These are phyloP conservation scores for Wickerhamiella siamensis DNA, from an alignment of 805 yeast genomes.

Conservation along the genomic window DNA sequence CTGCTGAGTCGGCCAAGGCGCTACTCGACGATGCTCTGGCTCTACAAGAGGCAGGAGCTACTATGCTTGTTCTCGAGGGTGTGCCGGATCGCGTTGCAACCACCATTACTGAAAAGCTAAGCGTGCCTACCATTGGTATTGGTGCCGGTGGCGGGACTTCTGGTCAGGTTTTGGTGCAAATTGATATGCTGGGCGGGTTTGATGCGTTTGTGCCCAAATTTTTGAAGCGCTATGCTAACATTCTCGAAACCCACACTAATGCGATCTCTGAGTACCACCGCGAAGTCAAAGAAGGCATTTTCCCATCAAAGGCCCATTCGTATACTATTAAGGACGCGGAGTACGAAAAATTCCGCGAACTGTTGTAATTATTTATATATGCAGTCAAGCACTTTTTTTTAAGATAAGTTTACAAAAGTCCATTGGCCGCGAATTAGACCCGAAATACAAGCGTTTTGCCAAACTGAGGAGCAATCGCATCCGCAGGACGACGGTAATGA, in stretches of 20 bases:
- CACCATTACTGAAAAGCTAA: slow-evolving; percentile 42
- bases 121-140: slow-evolving; percentile 81
- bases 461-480: slow-evolving; percentile 52
- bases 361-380: slow-evolving; percentile 8
- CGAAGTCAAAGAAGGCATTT: slow-evolving; percentile 42
- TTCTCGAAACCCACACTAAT: slow-evolving; percentile 33
- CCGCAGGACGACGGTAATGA: slow-evolving; percentile 23
- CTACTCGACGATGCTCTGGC: slow-evolving; percentile 54
- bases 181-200: slow-evolving; percentile 60
- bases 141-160: slow-evolving; percentile 81
- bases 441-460: slow-evolving; percentile 49
- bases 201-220: slow-evolving; percentile 51
- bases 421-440: slow-evolving; percentile 4
- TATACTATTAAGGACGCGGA: slow-evolving; percentile 58
- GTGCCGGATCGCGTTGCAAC: slow-evolving; percentile 62
- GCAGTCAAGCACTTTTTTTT: too few species aligned
- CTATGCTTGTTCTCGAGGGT: slow-evolving; percentile 67
- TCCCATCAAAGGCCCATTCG: slow-evolving; percentile 54
- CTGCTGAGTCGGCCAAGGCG: slow-evolving; percentile 36
- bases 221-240: slow-evolving; percentile 52
- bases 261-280: slow-evolving; percentile 40
- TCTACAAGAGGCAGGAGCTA: slow-evolving; percentile 64
- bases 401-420: too few species aligned
- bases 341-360: slow-evolving; percentile 30
- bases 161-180: slow-evolving; percentile 83